Percentiles rank a stretch among this genome's conserved stretches.
Conservation (phyloP, 2,329 filamentous ascomycete genomes). For the Pyrenochaeta sp. region DNA sequence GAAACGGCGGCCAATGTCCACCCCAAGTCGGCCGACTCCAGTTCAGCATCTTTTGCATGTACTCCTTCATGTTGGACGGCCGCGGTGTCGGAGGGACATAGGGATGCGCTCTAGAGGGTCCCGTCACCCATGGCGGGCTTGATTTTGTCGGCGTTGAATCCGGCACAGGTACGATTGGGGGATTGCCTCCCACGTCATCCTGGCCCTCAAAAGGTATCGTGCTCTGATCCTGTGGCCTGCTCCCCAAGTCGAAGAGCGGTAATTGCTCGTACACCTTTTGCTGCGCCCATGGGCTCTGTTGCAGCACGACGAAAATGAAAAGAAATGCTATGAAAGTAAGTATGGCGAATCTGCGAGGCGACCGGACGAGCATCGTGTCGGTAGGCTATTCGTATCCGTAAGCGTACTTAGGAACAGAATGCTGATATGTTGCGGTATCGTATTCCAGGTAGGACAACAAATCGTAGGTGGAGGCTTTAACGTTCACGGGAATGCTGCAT, state of each 20-base stretch:
- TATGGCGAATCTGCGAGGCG: constrained; percentile 50
- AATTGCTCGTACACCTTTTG: constrained; percentile 37
- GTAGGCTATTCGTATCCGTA: constrained; percentile 30
- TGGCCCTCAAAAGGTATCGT: constrained; percentile 15
- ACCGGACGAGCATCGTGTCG: constrained; percentile 44
- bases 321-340: constrained; percentile 46
- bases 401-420: constrained; percentile 14
- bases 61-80: constrained; percentile 41
- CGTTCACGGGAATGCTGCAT: constrained; percentile 25
- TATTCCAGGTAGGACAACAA: constrained; percentile 12
- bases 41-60: constrained; percentile 53
- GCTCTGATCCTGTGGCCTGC: constrained; percentile 19
- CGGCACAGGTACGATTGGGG: constrained; percentile 9
- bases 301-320: constrained; percentile 39
- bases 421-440: constrained; percentile 27
- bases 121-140: constrained; percentile 35
- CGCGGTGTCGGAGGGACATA: constrained; percentile 24
- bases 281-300: constrained; percentile 39
- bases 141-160: constrained; percentile 14
- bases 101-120: constrained; percentile 20
- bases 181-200: neutral
- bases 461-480: constrained; percentile 24
- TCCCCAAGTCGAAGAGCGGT: constrained; percentile 25
- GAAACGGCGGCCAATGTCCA: constrained; percentile 56
- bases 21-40: constrained; percentile 51